phyloP scores from a whole-genome alignment of 306 rosid species.

The Fagus sylvatica region DNA sequence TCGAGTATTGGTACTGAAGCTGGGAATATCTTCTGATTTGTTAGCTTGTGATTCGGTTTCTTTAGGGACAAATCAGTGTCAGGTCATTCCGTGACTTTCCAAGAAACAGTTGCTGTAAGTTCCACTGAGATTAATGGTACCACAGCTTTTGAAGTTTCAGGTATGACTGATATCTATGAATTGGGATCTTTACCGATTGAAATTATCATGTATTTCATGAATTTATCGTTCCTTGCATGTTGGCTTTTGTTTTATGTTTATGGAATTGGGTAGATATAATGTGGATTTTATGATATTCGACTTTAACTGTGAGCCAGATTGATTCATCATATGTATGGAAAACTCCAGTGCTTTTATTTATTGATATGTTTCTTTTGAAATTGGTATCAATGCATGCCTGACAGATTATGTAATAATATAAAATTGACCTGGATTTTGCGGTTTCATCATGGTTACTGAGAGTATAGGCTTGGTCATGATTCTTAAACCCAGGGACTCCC shows the following conservation, averaged over 20 bases:
- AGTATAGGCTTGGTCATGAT: slow-evolving; percentile 14
- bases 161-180: slow-evolving; percentile 29
- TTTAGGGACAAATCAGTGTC: slow-evolving; percentile 90
- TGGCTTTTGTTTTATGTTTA: not conserved
- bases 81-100: slow-evolving; percentile 83
- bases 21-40: slow-evolving; percentile 24
- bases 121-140: slow-evolving; percentile 73
- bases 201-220: not conserved
- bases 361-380: not conserved
- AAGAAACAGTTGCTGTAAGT: slow-evolving; percentile 77
- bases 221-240: not conserved
- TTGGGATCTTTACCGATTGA: not conserved
- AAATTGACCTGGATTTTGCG: slow-evolving; percentile 1
- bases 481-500: slow-evolving; percentile 73
- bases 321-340: not conserved
- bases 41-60: slow-evolving; percentile 43
- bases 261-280: not conserved
- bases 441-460: slow-evolving; percentile 5
- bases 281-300: not conserved
- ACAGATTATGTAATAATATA: not conserved
- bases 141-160: slow-evolving; percentile 84
- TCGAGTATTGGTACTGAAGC: not conserved
- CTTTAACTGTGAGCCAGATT: not conserved
- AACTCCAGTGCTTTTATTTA: not conserved
- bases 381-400: not conserved